phyloP scores from a whole-genome alignment of 2,329 filamentous ascomycete species.

The Pleomassaria siparia region DNA sequence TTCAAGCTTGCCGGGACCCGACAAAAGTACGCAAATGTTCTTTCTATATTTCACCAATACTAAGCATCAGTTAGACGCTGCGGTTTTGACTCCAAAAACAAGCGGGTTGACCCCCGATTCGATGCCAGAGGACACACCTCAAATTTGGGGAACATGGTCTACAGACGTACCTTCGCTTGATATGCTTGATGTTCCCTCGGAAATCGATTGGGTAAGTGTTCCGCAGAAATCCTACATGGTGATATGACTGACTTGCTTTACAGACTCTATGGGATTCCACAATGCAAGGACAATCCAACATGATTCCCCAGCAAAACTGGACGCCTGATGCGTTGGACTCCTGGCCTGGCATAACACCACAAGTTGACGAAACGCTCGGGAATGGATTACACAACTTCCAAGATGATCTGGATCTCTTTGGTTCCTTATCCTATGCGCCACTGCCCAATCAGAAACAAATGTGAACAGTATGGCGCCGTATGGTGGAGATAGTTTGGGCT shows the following conservation, averaged over 20 bases:
- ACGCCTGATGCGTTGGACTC: conserved; percentile 10
- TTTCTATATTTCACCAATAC: neutral
- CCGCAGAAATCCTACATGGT: too few relatives aligned
- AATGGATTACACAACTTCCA: conserved; percentile 28
- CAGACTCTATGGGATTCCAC: conserved; percentile 18
- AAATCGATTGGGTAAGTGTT: conserved; percentile 21
- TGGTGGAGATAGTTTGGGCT: neutral
- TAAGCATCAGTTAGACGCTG: conserved; percentile 8
- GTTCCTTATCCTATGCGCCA: conserved; percentile 17
- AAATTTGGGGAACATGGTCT: conserved; percentile 17
- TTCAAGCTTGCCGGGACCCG: conserved; percentile 1
- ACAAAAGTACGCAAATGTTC: conserved; percentile 7
- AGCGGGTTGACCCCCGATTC: conserved; percentile 12
- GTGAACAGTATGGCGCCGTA: too few relatives aligned
- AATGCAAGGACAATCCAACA: conserved; percentile 16
- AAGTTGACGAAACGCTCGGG: neutral
- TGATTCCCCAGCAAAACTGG: conserved; percentile 16
- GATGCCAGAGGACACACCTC: conserved; percentile 8
- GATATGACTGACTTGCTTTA: neutral
- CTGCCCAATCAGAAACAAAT: neutral
- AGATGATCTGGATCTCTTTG: conserved; percentile 24
- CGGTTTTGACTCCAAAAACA: neutral
- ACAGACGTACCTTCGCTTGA: conserved; percentile 8
- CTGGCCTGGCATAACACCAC: conserved; percentile 7
- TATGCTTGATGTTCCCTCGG: conserved; percentile 15